These are phyloP conservation scores for Tardiomyces blankii DNA, from an alignment of 1,139 yeast genomes.

Conservation along the genomic window DNA sequence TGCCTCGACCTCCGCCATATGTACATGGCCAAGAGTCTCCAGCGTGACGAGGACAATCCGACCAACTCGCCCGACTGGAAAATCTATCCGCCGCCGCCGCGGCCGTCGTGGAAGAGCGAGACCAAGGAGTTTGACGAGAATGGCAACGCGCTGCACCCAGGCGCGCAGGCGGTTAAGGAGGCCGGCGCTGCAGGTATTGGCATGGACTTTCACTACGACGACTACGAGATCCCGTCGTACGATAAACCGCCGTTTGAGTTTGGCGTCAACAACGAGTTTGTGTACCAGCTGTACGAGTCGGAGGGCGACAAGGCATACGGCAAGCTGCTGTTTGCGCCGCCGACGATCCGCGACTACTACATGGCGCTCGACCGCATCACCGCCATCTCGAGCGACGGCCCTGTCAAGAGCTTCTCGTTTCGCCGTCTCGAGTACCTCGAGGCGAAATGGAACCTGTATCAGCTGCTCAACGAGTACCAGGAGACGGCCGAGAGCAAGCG, in stretches of 20 bases:
- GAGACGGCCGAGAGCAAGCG: constrained; percentile 77
- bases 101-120: constrained; percentile 76
- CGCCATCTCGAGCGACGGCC: constrained; percentile 80
- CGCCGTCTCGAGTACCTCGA: constrained; percentile 87
- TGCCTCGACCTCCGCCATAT: constrained; percentile 70
- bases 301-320: constrained; percentile 15
- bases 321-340: constrained; percentile 44
- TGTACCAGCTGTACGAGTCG: constrained; percentile 48
- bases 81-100: constrained; percentile 90
- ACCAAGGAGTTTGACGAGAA: constrained; percentile 41
- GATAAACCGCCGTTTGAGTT: constrained; percentile 31
- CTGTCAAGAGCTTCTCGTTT: constrained; percentile 94
- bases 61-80: constrained; percentile 62
- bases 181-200: constrained; percentile 24
- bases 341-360: constrained; percentile 74
- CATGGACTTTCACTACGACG: constrained; percentile 47
- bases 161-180: constrained; percentile 7
- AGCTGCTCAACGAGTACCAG: constrained; percentile 79
- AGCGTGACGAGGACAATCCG: constrained; percentile 69
- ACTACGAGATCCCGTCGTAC: constrained; percentile 57
- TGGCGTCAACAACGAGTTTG: constrained; percentile 48
- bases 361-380: constrained; percentile 66
- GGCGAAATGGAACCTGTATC: constrained; percentile 92
- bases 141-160: background rate
- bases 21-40: constrained; percentile 62